Base-by-base conservation (phyloP, 2,329 filamentous ascomycete genomes). In the Fusarium albosuccineum region DNA sequence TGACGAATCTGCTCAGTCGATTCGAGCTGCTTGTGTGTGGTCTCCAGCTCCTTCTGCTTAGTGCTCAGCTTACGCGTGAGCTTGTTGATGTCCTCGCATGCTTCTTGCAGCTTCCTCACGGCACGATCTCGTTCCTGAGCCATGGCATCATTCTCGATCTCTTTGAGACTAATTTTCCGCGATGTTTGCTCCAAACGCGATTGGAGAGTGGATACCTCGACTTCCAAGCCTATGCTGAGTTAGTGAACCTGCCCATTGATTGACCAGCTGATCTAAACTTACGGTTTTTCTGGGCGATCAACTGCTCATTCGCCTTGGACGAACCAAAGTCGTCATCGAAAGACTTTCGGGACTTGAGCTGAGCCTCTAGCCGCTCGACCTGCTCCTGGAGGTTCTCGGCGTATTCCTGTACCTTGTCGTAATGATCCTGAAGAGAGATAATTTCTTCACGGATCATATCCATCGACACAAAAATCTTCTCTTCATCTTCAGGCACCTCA, bases 111-210 rank as follows among this genome's bases (percentile, higher is more conserved):
- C 70, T 90, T 89, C 52, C 83, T 84, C 49, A 91, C 82, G 37
- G 90, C 85, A 46, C 88, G 87, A 68, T 92, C 89, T 30, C 89
- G 85, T 76, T 92, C 91, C 30, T 86, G 83, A 4, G 83, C 82
- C 41, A 91, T 78, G 4, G 88, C 85, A 64, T 90, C 86, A 60
- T 86, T 88, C 64, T 89, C 85, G 53, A 89, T 88, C 51, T 91
- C 87, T 36, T 85, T 82, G n/a, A 87, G 82, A 62, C 85, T 87
- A 26, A 86, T 80, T 72, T 90, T 90, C 44, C 86, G 86, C 56
- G 89, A 87, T 37, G 86, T 83, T 66, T 89, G 84, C 61, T 91
- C 87, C 2, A 92, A 79, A 14, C 86, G 87, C 8, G 84, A 80
- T 70, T 90, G 86, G 37, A 92, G 79, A 17, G 87, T 82, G 46